phyloP scores from a whole-genome alignment of 768 basidiomycete species.

The Mrakia gelida region DNA sequence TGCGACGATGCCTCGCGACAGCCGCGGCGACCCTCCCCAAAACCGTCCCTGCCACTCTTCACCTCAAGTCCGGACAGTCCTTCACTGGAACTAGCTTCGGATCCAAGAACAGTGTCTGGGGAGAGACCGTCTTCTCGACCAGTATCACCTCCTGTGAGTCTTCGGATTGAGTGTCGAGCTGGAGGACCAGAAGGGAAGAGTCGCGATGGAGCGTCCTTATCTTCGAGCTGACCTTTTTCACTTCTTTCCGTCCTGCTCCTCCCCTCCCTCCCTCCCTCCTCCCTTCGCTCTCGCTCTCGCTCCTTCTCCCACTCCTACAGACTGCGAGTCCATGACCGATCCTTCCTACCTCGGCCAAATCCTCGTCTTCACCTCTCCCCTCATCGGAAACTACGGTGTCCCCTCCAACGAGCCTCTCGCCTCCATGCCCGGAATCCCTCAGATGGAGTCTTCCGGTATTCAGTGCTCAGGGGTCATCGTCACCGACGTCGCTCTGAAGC shows the following conservation, averaged over 20 bases:
- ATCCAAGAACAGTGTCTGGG: slow-evolving; percentile 75
- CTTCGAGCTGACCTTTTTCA: slow-evolving; percentile 3
- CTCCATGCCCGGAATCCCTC: slow-evolving; percentile 58
- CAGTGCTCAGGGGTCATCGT: slow-evolving; percentile 92
- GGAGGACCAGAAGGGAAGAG: not conserved
- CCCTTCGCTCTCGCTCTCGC: not conserved
- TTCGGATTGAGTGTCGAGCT: not conserved
- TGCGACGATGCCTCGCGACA: slow-evolving; percentile 24
- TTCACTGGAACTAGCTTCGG: slow-evolving; percentile 89
- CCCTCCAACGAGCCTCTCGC: slow-evolving; percentile 60
- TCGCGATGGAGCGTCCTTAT: not conserved
- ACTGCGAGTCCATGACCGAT: slow-evolving; percentile 99
- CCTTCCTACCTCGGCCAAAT: slow-evolving; percentile 98
- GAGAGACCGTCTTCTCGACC: slow-evolving; percentile 98
- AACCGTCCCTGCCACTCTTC: slow-evolving; percentile 68
- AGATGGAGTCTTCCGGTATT: slow-evolving; percentile 81
- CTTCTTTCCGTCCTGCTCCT: not conserved
- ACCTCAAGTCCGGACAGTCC: slow-evolving; percentile 89
- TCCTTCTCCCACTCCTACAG: slow-evolving; percentile 47
- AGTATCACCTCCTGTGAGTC: slow-evolving; percentile 92
- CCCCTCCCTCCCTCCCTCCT: not conserved
- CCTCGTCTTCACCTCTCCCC: slow-evolving; percentile 94
- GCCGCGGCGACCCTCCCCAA: slow-evolving; percentile 38
- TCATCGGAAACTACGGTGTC: slow-evolving; percentile 98
- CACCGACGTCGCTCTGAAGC: slow-evolving; percentile 88